phyloP scores from a whole-genome alignment of 495 filamentous ascomycete species.

The Sordaria brevicollis region DNA sequence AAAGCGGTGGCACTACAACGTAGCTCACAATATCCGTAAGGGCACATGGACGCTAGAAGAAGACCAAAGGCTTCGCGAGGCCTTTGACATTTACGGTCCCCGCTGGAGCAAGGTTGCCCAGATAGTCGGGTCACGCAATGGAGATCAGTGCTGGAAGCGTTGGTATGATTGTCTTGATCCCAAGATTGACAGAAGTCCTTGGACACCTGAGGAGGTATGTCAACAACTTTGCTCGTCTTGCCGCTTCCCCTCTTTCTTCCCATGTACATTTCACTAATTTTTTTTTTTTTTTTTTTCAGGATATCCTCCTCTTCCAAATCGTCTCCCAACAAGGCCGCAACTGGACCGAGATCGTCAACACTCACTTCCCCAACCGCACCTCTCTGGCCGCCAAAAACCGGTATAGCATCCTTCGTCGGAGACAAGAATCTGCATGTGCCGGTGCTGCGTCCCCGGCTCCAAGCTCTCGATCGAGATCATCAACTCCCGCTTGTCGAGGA shows the following conservation, averaged over 20 bases:
- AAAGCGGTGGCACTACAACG: conserved; percentile 31
- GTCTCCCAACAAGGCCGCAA: conserved; percentile 21
- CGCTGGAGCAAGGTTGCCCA: conserved; percentile 25
- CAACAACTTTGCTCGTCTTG: not conserved
- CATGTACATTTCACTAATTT: not conserved
- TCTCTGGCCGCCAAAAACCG: conserved; percentile 28
- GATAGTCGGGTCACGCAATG: conserved; percentile 20
- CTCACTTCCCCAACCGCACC: conserved; percentile 24
- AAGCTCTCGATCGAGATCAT: not conserved
- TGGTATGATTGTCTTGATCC: conserved; percentile 26
- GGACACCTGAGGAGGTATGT: conserved; percentile 21
- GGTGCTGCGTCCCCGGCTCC: not conserved
- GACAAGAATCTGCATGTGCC: conserved; percentile 1
- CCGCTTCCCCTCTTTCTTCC: not conserved
- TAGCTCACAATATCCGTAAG: conserved; percentile 27
- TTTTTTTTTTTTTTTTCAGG: conserved; percentile 4
- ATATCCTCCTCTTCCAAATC: conserved; percentile 15
- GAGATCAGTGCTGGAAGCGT: conserved; percentile 26
- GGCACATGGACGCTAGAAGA: conserved; percentile 32
- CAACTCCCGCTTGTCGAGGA: not conserved
- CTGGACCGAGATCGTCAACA: conserved; percentile 27
- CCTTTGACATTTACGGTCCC: conserved; percentile 24
- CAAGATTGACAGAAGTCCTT: conserved; percentile 23
- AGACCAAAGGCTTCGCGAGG: conserved; percentile 24
- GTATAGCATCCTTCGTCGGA: conserved; percentile 20